Conservation (phyloP, 345 rosid genomes). For the Pseudoturritis turrita region DNA sequence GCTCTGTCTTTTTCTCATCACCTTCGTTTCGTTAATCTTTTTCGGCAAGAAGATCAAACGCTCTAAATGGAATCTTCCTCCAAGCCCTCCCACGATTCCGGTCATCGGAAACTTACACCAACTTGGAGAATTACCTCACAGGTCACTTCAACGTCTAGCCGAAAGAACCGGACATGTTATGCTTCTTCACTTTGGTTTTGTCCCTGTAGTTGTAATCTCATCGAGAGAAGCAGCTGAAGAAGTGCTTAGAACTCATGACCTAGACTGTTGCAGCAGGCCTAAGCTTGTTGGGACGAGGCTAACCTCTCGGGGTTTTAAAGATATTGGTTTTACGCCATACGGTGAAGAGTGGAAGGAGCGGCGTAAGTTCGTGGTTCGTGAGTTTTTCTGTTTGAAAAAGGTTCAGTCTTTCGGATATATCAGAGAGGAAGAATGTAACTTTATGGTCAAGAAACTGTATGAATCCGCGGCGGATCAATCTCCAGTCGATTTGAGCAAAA, state of each 20-base stretch:
- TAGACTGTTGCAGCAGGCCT: slow-evolving; percentile 44
- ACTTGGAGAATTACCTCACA: slow-evolving; percentile 28
- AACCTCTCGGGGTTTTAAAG: slow-evolving; percentile 38
- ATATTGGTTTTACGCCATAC: slow-evolving; percentile 41
- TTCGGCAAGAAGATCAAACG: neutral
- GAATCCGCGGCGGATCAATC: neutral
- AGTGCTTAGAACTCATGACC: slow-evolving; percentile 40
- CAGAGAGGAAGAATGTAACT: slow-evolving; percentile 42
- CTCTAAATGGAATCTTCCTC: slow-evolving; percentile 32
- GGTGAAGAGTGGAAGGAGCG: slow-evolving; percentile 43
- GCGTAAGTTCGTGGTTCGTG: slow-evolving; percentile 31
- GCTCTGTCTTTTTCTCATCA: slow-evolving; percentile 8
- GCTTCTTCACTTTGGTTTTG: slow-evolving; percentile 36
- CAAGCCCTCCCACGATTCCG: slow-evolving; percentile 42
- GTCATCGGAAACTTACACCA: slow-evolving; percentile 47
- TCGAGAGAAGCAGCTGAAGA: slow-evolving; percentile 43
- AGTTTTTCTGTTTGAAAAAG: slow-evolving; percentile 36
- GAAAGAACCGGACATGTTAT: slow-evolving; percentile 40
- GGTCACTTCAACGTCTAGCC: slow-evolving; percentile 37
- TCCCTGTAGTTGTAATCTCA: slow-evolving; percentile 34
- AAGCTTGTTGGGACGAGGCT: slow-evolving; percentile 14
- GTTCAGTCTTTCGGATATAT: slow-evolving; percentile 32
- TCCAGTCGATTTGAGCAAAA: slow-evolving; percentile 30
- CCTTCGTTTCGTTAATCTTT: neutral
- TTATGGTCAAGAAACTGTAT: slow-evolving; percentile 29